These are phyloP conservation scores for Venturia aucupariae DNA, from an alignment of 2,329 filamentous ascomycete species.

Conservation along the genomic window DNA sequence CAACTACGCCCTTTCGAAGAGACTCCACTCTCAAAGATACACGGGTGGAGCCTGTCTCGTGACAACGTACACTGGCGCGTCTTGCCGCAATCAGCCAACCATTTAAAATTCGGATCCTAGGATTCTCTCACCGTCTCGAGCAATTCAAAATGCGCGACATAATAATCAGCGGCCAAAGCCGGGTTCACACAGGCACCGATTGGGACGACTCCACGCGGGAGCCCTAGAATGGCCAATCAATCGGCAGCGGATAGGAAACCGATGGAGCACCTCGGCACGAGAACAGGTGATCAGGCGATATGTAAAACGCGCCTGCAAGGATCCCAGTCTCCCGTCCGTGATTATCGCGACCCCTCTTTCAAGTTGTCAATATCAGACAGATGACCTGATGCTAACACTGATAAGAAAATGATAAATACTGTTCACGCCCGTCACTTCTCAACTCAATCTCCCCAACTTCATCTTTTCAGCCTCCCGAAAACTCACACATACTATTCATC, in stretches of 20 bases:
- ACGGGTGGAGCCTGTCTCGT: background rate
- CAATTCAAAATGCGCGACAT: background rate
- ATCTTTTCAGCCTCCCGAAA: background rate
- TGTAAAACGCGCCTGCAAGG: background rate
- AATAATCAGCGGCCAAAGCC: background rate
- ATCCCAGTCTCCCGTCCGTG: too few relatives aligned
- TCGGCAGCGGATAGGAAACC: background rate
- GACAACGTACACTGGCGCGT: background rate
- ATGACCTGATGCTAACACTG: background rate
- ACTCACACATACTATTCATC: background rate
- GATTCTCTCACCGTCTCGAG: background rate
- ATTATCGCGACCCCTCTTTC: slow-evolving; percentile 3
- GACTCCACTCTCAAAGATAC: too few relatives aligned
- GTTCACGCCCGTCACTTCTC: background rate
- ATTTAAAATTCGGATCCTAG: background rate
- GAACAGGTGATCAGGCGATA: background rate
- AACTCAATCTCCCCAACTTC: background rate
- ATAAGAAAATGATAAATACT: too few relatives aligned
- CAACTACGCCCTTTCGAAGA: too few relatives aligned
- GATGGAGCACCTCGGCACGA: background rate
- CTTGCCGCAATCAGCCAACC: too few relatives aligned
- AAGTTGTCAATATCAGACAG: too few relatives aligned
- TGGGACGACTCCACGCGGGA: background rate
- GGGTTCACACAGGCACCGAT: background rate
- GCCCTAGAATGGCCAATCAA: background rate